Base-by-base conservation (phyloP, 768 basidiomycete genomes). In the Pholiota microspora region DNA sequence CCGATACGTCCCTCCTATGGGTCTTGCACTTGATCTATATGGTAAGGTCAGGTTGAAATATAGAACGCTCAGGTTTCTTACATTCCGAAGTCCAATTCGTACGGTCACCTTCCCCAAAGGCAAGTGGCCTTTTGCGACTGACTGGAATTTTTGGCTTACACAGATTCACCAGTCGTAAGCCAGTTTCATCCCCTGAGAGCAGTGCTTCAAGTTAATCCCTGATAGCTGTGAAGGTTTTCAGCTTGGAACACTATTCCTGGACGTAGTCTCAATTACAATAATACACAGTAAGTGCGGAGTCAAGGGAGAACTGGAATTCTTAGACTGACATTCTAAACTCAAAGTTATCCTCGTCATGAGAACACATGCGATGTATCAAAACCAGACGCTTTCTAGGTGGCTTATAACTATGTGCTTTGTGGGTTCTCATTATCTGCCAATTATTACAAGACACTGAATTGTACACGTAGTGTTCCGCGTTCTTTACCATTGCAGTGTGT, bases 321-420 rank as follows among this genome's bases (percentile, higher is more conserved):
- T n/a, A n/a, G n/a, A n/a, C n/a, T n/a, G n/a, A n/a, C n/a, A n/a
- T n/a, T n/a, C n/a, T 16, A 9, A 29, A 24, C 13, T 15, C 45
- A 2, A 23, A 59, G 58, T 50, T n/a, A 54, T 56, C 3, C 46
- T 59, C 2, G 25, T 59, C 7, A 51, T 59, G 45, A 47, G 58
- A n/a, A 59, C 58, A 25, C 51, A 59, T 36, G 58, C 54, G 3
- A 16, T 59, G n/a, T 59, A 56, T 29, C 50, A 55, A 44, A 59
- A 38, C 16, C 52, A 40, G 27, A 12, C 10, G 6, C 47, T 59
- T 1, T 55, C 56, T 23, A 44, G 45, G 7, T 40, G 51, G 21
- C 51, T 59, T 10, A 36, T 45, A n/a, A 2, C 13, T 7, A 38
- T 36, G 10, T 51, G 54, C 13, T 31, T 48, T 28, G 58, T 56